These are phyloP conservation scores for Leccinellum rugosiceps DNA, from an alignment of 768 basidiomycete species.

Conservation along the genomic window DNA sequence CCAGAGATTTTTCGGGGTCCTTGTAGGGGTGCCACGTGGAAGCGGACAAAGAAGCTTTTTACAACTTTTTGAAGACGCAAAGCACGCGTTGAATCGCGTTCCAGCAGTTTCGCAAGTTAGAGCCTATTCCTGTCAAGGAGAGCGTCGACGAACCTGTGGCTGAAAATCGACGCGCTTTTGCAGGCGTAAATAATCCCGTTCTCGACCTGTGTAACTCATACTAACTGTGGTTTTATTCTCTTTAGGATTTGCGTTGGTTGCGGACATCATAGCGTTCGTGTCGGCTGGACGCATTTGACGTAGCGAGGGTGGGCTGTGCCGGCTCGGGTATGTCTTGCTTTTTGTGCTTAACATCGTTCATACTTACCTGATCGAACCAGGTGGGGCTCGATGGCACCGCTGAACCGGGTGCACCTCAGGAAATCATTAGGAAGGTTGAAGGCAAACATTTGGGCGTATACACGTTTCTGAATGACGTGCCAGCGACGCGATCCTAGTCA, in stretches of 20 bases:
- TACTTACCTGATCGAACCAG: conserved; percentile 37
- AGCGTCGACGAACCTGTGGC: conserved; percentile 93
- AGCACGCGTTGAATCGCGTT: too few species aligned
- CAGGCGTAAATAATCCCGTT: conserved; percentile 66
- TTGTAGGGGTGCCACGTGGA: too few species aligned
- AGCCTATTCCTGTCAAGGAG: conserved; percentile 96
- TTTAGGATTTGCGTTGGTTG: conserved; percentile 77
- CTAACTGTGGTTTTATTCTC: background rate
- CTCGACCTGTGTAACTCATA: conserved; percentile 27
- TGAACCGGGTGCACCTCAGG: too few species aligned
- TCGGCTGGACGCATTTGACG: conserved; percentile 96
- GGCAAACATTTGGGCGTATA: too few species aligned
- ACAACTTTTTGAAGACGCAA: conserved; percentile 78
- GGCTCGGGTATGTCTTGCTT: conserved; percentile 84
- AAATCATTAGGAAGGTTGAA: conserved; percentile 87
- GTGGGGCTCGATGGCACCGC: conserved; percentile 88
- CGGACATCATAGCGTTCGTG: conserved; percentile 84
- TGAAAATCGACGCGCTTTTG: conserved; percentile 92
- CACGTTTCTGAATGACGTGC: background rate
- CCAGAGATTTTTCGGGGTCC: too few species aligned
- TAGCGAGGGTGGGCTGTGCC: conserved; percentile 96
- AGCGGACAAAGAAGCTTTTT: too few species aligned
- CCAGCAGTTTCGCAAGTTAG: too few species aligned
- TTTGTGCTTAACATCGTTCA: background rate
- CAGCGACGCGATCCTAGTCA: conserved; percentile 47